Evolutionary conservation across 2,329 filamentous ascomycete genomes (phyloP).

Genomic region (Elsinoe australis): DNA sequence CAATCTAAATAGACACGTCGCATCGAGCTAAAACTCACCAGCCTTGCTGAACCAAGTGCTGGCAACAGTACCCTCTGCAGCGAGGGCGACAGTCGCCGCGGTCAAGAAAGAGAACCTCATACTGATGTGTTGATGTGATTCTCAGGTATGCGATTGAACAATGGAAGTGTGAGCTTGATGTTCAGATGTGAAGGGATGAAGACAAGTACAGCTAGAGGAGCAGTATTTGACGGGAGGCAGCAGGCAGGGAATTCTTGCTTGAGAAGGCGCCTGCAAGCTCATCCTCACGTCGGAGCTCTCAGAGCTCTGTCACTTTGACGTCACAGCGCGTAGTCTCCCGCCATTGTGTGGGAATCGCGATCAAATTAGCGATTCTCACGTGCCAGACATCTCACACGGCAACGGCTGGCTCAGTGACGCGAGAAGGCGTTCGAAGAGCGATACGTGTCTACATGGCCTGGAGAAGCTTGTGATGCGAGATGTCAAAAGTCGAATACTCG

Average conservation of each 20-base stretch:
- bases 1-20: conserved; percentile 23
- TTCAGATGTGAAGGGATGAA: conserved; percentile 11
- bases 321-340: conserved; percentile 1
- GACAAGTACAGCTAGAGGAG: conserved; percentile 8
- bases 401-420: neutral
- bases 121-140: conserved; percentile 25
- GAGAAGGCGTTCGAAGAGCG: neutral
- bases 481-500: neutral
- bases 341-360: neutral
- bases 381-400: conserved; percentile 8
- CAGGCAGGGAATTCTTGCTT: conserved; percentile 12
- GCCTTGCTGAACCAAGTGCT: conserved; percentile 82
- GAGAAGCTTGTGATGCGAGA: neutral
- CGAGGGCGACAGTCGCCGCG: conserved; percentile 63
- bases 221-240: neutral
- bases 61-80: conserved; percentile 60
- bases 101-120: conserved; percentile 72
- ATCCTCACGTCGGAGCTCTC: conserved; percentile 4
- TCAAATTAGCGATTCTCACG: neutral
- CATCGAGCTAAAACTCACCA: conserved; percentile 50
- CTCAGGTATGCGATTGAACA: conserved; percentile 1
- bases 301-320: conserved; percentile 11
- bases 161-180: conserved; percentile 3
- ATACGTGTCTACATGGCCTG: neutral
- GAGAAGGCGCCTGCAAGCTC: conserved; percentile 2